Percentiles rank a stretch among this genome's conserved stretches.
Conservation (phyloP, 495 filamentous ascomycete genomes). For the Hypoxylon rickii region DNA sequence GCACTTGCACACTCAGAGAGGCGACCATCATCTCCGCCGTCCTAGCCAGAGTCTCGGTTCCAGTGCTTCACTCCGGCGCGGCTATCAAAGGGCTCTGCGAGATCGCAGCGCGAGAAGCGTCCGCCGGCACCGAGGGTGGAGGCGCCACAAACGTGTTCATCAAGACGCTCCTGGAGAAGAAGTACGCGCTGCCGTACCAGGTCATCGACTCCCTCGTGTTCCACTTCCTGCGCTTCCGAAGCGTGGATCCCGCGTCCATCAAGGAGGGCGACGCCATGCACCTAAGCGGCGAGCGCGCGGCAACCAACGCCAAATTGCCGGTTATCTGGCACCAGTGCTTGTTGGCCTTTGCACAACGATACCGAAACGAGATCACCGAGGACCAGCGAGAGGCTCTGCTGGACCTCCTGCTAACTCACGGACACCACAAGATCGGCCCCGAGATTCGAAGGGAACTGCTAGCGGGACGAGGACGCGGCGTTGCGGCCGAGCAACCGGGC, state of each 20-base stretch:
- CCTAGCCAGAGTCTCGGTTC: conserved; percentile 67
- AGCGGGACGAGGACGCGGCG: conserved; percentile 84
- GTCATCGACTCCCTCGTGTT: conserved; percentile 94
- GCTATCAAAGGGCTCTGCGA: conserved; percentile 91
- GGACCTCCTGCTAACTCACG: conserved; percentile 83
- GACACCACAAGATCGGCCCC: conserved; percentile 86
- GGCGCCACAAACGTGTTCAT: conserved; percentile 92
- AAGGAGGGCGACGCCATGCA: conserved; percentile 51
- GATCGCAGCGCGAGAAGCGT: conserved; percentile 84
- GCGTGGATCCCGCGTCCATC: conserved; percentile 49
- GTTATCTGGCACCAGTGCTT: conserved; percentile 87
- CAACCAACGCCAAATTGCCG: conserved; percentile 66
- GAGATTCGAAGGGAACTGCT: conserved; percentile 90
- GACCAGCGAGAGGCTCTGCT: conserved; percentile 78
- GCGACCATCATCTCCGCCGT: conserved; percentile 88
- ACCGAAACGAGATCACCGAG: conserved; percentile 81
- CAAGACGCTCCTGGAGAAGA: conserved; percentile 89
- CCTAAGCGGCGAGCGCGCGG: conserved; percentile 49
- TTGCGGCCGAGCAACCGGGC: conserved; percentile 61
- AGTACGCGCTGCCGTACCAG: conserved; percentile 87
- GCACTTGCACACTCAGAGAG: conserved; percentile 73
- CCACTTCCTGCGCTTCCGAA: conserved; percentile 89
- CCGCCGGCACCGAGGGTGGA: conserved; percentile 71
- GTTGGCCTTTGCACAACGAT: conserved; percentile 89
- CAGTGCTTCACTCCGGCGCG: conserved; percentile 85